Conservation (phyloP, 495 filamentous ascomycete genomes). For the Neurospora intermedia region DNA sequence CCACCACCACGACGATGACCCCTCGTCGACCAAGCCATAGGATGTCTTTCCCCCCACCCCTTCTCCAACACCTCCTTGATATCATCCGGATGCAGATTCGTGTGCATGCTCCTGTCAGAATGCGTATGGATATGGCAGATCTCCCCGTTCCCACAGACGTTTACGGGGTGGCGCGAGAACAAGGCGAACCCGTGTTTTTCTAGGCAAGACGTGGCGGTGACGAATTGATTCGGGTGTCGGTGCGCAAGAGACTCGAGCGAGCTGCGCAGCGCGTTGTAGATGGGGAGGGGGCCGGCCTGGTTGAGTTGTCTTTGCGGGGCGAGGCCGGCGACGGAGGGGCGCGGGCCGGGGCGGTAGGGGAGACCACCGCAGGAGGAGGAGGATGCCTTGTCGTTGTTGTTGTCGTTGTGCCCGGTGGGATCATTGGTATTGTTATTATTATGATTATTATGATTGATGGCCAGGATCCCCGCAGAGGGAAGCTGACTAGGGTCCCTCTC, state of each 20-base stretch:
- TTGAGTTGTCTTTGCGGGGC: constrained; percentile 69
- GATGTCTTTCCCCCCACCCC: constrained; percentile 87
- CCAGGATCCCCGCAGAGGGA: constrained; percentile 30
- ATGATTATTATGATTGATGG: background rate
- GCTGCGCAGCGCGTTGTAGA: constrained; percentile 40
- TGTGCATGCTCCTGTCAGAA: constrained; percentile 63
- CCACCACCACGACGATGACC: too few species aligned
- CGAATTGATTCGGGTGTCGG: constrained; percentile 38
- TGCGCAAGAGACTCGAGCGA: constrained; percentile 41
- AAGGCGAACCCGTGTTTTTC: constrained; percentile 71
- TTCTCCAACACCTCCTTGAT: constrained; percentile 63
- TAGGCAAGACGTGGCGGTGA: constrained; percentile 58
- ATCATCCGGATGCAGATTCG: constrained; percentile 69
- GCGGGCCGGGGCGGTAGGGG: constrained; percentile 46
- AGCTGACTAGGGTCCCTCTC: constrained; percentile 21
- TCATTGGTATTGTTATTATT: too few species aligned
- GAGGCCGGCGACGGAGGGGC: constrained; percentile 60
- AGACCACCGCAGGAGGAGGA: constrained; percentile 22
- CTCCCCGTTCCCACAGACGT: constrained; percentile 61
- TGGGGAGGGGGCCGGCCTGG: constrained; percentile 43
- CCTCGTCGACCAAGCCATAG: constrained; percentile 47
- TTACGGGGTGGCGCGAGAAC: constrained; percentile 50
- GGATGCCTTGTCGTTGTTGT: too few species aligned
- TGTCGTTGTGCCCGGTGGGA: too few species aligned
- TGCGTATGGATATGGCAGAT: constrained; percentile 65